phyloP scores from a whole-genome alignment of 129 eudicot species.

The Chrysanthemum makinoi region DNA sequence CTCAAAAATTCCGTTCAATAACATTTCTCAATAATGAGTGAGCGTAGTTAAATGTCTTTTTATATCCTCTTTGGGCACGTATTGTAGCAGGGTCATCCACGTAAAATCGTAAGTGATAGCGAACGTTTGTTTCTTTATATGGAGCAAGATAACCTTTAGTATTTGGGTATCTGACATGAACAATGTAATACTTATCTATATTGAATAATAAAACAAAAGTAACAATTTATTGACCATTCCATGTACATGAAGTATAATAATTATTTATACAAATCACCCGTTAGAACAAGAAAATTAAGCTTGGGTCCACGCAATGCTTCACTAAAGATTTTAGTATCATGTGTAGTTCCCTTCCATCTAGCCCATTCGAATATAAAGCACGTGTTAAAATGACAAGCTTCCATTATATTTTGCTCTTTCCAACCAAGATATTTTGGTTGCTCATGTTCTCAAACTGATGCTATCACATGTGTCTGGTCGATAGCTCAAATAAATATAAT shows the following conservation, averaged over 20 bases:
- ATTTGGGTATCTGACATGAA: not conserved
- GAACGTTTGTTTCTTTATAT: not conserved
- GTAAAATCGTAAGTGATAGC: not conserved
- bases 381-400: not conserved
- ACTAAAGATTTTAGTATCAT: not conserved
- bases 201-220: too few species aligned
- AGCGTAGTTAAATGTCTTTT: not conserved
- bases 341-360: not conserved
- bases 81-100: not conserved
- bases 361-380: not conserved
- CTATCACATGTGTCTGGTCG: not conserved
- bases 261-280: not conserved
- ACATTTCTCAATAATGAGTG: not conserved
- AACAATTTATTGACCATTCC: not conserved
- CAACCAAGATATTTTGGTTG: not conserved
- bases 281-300: too few species aligned
- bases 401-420: not conserved
- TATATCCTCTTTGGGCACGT: not conserved
- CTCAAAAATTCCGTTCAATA: not conserved
- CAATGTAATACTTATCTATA: not conserved
- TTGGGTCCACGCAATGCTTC: not conserved
- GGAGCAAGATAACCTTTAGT: not conserved
- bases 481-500: not conserved
- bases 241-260: too few species aligned
- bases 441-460: not conserved